These are phyloP conservation scores for Ganoderma leucocontextum DNA, from an alignment of 1,284 basidiomycete species.

Conservation along the genomic window DNA sequence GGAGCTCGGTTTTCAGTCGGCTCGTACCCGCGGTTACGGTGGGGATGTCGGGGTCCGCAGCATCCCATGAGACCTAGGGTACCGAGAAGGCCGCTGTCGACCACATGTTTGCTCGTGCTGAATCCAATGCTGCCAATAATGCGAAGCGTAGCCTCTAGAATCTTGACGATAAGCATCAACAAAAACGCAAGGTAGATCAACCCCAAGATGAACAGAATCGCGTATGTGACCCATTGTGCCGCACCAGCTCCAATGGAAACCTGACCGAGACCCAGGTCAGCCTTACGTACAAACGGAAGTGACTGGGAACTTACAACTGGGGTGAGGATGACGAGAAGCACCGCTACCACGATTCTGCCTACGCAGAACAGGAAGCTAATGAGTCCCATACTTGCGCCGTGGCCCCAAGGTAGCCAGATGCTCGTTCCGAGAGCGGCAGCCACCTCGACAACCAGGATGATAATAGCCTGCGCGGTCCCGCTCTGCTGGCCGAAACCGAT, in stretches of 20 bases:
- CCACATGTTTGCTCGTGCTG: conserved; percentile 81
- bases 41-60: conserved; percentile 66
- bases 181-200: conserved; percentile 85
- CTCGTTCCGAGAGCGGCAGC: conserved; percentile 85
- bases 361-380: conserved; percentile 93
- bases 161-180: conserved; percentile 85
- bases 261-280: conserved; percentile 48
- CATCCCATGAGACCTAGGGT: conserved; percentile 80
- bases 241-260: conserved; percentile 82
- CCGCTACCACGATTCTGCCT: conserved; percentile 87
- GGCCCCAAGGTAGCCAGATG: conserved; percentile 96
- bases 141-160: conserved; percentile 84
- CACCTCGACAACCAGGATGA: conserved; percentile 89
- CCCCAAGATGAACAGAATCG: conserved; percentile 87
- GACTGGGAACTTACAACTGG: conserved; percentile 72
- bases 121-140: conserved; percentile 86
- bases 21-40: conserved; percentile 41
- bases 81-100: conserved; percentile 88
- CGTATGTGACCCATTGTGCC: conserved; percentile 92
- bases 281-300: conserved; percentile 7
- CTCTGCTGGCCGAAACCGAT: conserved; percentile 91
- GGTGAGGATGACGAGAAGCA: conserved; percentile 88
- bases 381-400: conserved; percentile 95
- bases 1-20: conserved; percentile 34
- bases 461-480: conserved; percentile 90